Percentiles rank a stretch among this genome's conserved stretches.
These are phyloP conservation scores for Schwanniomyces pseudopolymorphus DNA, from an alignment of 805 yeast species.

Conservation along the genomic window DNA sequence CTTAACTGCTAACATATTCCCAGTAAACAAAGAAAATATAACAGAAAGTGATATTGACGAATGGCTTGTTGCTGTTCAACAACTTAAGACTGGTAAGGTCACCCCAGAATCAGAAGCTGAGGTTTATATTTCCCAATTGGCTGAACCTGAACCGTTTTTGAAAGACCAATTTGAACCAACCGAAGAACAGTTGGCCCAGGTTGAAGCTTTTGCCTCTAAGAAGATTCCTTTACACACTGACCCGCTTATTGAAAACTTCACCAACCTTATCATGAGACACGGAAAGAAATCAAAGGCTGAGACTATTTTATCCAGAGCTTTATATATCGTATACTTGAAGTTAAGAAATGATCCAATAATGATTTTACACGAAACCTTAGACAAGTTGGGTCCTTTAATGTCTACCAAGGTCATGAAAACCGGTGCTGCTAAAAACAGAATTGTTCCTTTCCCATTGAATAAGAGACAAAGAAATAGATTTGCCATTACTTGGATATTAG, in stretches of 20 bases:
- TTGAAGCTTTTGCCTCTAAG: slow-evolving; percentile 45
- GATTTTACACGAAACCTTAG: slow-evolving; percentile 70
- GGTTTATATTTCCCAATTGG: slow-evolving; percentile 38
- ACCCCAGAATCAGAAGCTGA: slow-evolving; percentile 33
- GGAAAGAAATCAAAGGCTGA: slow-evolving; percentile 86
- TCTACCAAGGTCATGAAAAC: slow-evolving; percentile 74
- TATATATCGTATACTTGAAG: slow-evolving; percentile 74
- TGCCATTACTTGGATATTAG: slow-evolving; percentile 90
- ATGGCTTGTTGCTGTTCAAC: slow-evolving; percentile 46
- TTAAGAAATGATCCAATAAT: slow-evolving; percentile 78
- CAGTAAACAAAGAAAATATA: slow-evolving; percentile 35
- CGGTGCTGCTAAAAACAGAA: slow-evolving; percentile 79
- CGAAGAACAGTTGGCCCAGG: slow-evolving; percentile 61
- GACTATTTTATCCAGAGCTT: slow-evolving; percentile 68
- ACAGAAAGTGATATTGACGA: slow-evolving; percentile 43
- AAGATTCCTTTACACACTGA: slow-evolving; percentile 65
- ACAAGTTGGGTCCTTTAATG: slow-evolving; percentile 81
- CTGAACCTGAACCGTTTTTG: slow-evolving; percentile 36
- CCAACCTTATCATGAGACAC: slow-evolving; percentile 87
- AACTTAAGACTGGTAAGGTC: slow-evolving; percentile 33
- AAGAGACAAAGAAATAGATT: slow-evolving; percentile 80
- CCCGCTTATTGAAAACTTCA: slow-evolving; percentile 72
- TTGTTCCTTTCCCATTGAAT: slow-evolving; percentile 80
- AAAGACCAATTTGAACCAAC: slow-evolving; percentile 54
- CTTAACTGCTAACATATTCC: slow-evolving; percentile 37